Evolutionary conservation across 768 basidiomycete species (phyloP), one percentile per base, ranked within the genome.

Genomic region (Hericium erinaceus): DNA sequence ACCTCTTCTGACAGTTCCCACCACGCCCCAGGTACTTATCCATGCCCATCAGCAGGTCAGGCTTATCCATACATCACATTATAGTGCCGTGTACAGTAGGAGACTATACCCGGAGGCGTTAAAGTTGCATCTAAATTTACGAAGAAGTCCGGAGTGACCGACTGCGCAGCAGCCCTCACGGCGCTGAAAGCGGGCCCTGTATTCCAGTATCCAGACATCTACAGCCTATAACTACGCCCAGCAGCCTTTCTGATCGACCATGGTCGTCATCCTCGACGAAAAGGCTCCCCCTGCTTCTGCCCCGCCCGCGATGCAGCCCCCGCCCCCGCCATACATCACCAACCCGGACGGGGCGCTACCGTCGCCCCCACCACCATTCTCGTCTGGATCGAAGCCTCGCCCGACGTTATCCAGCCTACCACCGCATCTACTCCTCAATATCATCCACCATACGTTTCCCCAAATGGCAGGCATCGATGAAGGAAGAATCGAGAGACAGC

Each of bases 381-480:
- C 41, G 41, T 44, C 41, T 18, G 41, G 41, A 12, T 44, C 41
- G 15, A 44, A 18, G 41, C 41, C 15, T 15, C 41, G 18, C 18
- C 59, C 56, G 3, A 63, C 50, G 13, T 58, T 80, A 0, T 64
- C 67, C 7, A 70, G 71, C 0, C 64, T 89, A 0, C 84, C 88
- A 0, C 63, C 84, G 0, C 81, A 89, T 60, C 67, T 92, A 22
- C 75, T 91, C 4, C 78, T 92, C 51, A 78, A 84, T 52, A 78
- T 90, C 53, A 79, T 92, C 4, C 80, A 87, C 66, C 69, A 74
- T 61, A 79, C 80, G 2, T 88, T 91, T 64, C 82, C 85, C 1
- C 74, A 73, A 54, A 66, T 68, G 11, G 58, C 70, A n/a, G 72
- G 76, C 63, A 66, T 76, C 52, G 73, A 74, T 16, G 65, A 70